Conservation (phyloP, 2,329 filamentous ascomycete genomes). For the Colletotrichum euphorbiae region DNA sequence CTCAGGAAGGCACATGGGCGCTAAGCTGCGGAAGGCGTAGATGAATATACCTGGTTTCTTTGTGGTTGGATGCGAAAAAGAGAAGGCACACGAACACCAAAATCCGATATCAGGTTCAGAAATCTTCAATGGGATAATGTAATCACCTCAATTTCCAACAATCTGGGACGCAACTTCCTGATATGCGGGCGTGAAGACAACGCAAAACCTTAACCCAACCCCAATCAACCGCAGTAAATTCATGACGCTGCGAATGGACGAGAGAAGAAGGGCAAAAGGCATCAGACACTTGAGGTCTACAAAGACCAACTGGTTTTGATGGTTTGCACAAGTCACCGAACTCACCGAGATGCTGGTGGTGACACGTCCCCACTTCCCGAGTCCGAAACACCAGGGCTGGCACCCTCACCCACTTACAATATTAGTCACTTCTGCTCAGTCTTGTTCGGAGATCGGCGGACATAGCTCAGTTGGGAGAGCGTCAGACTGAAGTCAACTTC, state of each 20-base stretch:
- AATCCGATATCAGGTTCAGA: conserved; percentile 19
- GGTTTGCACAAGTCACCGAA: neutral
- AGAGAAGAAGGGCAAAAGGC: too few relatives aligned
- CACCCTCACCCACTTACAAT: neutral
- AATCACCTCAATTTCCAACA: conserved; percentile 8
- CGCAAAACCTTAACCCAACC: too few relatives aligned
- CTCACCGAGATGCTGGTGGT: neutral
- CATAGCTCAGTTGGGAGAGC: conserved; percentile 27
- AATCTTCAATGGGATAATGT: conserved; percentile 23
- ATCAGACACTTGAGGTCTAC: too few relatives aligned
- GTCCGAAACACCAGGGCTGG: conserved; percentile 8
- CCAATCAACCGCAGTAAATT: too few relatives aligned
- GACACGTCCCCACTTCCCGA: neutral
- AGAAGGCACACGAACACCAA: neutral
- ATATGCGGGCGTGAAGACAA: too few relatives aligned
- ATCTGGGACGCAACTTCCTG: neutral
- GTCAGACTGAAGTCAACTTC: conserved; percentile 1
- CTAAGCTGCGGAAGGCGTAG: conserved; percentile 11
- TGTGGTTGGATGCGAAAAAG: neutral
- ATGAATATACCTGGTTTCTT: conserved; percentile 4
- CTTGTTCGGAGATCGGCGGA: neutral
- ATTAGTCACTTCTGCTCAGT: fast-evolving
- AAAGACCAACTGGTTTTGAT: neutral
- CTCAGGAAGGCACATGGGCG: neutral
- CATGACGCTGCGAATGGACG: too few relatives aligned